Evolutionary conservation across 495 filamentous ascomycete genomes (phyloP).

Genomic region (Penicillium argentinense): DNA sequence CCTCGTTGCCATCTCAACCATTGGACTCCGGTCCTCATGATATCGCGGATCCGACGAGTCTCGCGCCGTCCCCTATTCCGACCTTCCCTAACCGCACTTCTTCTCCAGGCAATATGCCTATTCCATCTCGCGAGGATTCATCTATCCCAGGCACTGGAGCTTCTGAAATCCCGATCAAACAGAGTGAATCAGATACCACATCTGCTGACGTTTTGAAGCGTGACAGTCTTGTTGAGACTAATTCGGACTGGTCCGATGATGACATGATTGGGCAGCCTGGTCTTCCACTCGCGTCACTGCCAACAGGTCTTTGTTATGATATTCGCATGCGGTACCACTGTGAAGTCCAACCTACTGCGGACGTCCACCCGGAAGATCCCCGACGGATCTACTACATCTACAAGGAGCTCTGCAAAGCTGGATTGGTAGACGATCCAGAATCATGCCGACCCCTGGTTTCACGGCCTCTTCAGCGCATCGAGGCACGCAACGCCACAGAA

Average conservation of each 20-base stretch:
- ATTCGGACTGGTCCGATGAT: slow-evolving; percentile 45
- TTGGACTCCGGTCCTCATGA: slow-evolving; percentile 15
- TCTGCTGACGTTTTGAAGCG: slow-evolving; percentile 22
- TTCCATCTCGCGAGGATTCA: slow-evolving; percentile 4
- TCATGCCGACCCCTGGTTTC: slow-evolving; percentile 49
- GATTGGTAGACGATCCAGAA: slow-evolving; percentile 63
- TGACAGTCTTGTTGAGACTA: slow-evolving; percentile 39
- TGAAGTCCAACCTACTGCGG: slow-evolving; percentile 66
- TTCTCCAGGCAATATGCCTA: slow-evolving; percentile 14
- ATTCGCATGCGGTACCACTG: slow-evolving; percentile 88
- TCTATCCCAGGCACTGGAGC: slow-evolving; percentile 10
- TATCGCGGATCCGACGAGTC: slow-evolving; percentile 20
- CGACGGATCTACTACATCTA: slow-evolving; percentile 87
- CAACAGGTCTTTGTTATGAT: slow-evolving; percentile 86
- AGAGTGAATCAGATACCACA: slow-evolving; percentile 25
- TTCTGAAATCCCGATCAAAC: slow-evolving; percentile 22
- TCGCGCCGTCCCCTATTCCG: slow-evolving; percentile 30
- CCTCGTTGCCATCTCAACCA: slow-evolving; percentile 18
- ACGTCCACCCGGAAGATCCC: slow-evolving; percentile 92
- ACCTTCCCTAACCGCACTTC: slow-evolving; percentile 5
- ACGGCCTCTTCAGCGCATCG: slow-evolving; percentile 72
- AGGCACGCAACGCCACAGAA: slow-evolving; percentile 68
- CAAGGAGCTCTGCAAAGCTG: slow-evolving; percentile 74
- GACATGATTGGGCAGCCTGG: slow-evolving; percentile 23
- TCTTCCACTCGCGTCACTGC: slow-evolving; percentile 44